These are phyloP conservation scores for Phialocephala sp. DNA, from an alignment of 2,329 filamentous ascomycete genomes.

Conservation along the genomic window DNA sequence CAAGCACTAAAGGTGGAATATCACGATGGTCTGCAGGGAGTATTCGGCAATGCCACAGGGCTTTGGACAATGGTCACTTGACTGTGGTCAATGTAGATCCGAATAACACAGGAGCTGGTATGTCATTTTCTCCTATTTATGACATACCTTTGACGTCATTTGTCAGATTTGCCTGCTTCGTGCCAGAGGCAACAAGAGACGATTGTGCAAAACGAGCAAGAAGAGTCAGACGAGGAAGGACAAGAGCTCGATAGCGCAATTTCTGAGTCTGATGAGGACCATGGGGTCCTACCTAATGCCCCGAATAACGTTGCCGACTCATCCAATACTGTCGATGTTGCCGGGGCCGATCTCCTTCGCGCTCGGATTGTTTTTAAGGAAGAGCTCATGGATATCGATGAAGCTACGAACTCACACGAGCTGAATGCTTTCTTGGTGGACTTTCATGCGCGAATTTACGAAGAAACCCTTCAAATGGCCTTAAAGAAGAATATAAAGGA, in stretches of 20 bases:
- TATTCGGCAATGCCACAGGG: slow-evolving; percentile 14
- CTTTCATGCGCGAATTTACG: neutral
- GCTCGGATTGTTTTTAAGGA: neutral
- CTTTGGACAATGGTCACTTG: slow-evolving; percentile 16
- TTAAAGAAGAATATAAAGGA: slow-evolving; percentile 2
- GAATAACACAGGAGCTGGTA: neutral
- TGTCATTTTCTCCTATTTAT: neutral
- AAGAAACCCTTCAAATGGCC: neutral
- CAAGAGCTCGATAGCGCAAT: neutral
- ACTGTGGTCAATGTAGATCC: slow-evolving; percentile 12
- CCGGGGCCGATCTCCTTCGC: neutral
- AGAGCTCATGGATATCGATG: slow-evolving; percentile 9
- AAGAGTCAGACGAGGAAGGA: neutral
- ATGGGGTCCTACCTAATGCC: neutral
- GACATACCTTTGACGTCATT: no score
- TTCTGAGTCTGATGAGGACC: neutral
- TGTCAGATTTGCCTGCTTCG: no score
- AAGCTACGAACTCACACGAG: neutral
- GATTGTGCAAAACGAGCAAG: neutral
- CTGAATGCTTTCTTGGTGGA: neutral
- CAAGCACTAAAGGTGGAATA: slow-evolving; percentile 11
- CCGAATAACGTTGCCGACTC: neutral
- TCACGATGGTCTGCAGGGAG: slow-evolving; percentile 18
- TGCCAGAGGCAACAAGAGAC: neutral
- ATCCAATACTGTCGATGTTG: neutral